Conservation (phyloP, 805 yeast species). For the Lachancea quebecensis region DNA sequence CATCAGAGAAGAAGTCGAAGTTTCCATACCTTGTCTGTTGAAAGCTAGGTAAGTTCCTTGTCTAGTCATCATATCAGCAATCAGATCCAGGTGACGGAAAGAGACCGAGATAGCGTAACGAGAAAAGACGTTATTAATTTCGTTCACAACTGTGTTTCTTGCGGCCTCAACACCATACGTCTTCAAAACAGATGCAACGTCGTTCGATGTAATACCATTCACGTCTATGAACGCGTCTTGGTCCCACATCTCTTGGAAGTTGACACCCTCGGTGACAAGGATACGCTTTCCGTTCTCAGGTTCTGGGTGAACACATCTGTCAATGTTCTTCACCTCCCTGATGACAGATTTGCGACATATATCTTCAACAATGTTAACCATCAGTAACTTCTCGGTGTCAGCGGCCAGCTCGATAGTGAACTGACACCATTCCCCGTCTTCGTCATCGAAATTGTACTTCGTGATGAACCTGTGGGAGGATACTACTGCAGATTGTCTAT, state of each 20-base stretch:
- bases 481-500: constrained; percentile 79
- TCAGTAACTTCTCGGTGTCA: constrained; percentile 83
- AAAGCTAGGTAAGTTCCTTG: constrained; percentile 96
- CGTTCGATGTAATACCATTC: constrained; percentile 85
- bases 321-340: constrained; percentile 84
- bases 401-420: constrained; percentile 78
- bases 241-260: constrained; percentile 97
- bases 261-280: constrained; percentile 95
- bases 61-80: constrained; percentile 99
- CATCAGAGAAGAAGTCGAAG: constrained; percentile 91
- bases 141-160: constrained; percentile 92
- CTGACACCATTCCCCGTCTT: constrained; percentile 85
- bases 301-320: constrained; percentile 83
- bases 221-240: constrained; percentile 90
- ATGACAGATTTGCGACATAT: constrained; percentile 86
- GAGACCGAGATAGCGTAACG: constrained; percentile 94
- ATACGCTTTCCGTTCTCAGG: constrained; percentile 65
- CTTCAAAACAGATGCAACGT: constrained; percentile 78
- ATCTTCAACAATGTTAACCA: constrained; percentile 94
- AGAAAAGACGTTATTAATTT: constrained; percentile 90
- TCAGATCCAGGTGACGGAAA: constrained; percentile 87
- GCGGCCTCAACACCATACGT: constrained; percentile 99
- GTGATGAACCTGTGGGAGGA: constrained; percentile 67
- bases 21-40: constrained; percentile 97
- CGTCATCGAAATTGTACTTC: constrained; percentile 85